Evolutionary conservation across 352 stramenopile genomes (phyloP), one percentile per base, ranked within the genome.

Genomic region (Pseudoperonospora humuli): DNA sequence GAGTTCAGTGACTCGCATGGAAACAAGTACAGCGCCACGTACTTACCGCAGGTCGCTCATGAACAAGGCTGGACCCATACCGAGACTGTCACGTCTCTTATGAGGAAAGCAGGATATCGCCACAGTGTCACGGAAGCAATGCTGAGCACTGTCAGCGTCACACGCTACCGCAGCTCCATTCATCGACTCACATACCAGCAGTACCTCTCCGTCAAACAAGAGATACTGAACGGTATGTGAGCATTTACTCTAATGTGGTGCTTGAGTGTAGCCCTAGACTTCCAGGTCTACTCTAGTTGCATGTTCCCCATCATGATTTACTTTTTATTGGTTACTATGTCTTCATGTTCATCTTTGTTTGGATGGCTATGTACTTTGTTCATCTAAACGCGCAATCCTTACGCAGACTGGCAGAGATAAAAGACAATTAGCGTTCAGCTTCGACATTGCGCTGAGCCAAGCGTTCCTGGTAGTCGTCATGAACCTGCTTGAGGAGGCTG

Each of bases 141-240:
- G 61, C 67, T 91, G 34, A 48, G 62, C 47, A 57, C 53, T 24
- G 60, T 89, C 53, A 82, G 82, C 52, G 61, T 91, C 46, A 88
- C 75, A 42, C 72, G 76, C 50, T 91, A 91, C 61, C 69, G 70
- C 39, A 87, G 74, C 50, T 84, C 78, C 38, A 87, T 87, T 54
- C 70, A 87, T 63, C 83, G 84, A 51, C 76, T 91, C 39, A 70
- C 74, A 54, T 87, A 87, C 64, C 60, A 72, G 34, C 71, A 88
- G 58, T 91, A 91, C 45, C 62, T 86, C 34, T 67, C 50, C 57
- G 50, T 79, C 59, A 90, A 85, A 61, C 57, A 63, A 60, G 52
- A 60, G 46, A 56, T 61, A 42, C 43, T 61, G 28, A 33, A 39
- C 27, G 33, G 20, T 54, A 29, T 34, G 48, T 64, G 45, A 63